Evolutionary conservation across 23 red algal species (phyloP).

Genomic region (Cyanidioschyzon merolae): DNA sequence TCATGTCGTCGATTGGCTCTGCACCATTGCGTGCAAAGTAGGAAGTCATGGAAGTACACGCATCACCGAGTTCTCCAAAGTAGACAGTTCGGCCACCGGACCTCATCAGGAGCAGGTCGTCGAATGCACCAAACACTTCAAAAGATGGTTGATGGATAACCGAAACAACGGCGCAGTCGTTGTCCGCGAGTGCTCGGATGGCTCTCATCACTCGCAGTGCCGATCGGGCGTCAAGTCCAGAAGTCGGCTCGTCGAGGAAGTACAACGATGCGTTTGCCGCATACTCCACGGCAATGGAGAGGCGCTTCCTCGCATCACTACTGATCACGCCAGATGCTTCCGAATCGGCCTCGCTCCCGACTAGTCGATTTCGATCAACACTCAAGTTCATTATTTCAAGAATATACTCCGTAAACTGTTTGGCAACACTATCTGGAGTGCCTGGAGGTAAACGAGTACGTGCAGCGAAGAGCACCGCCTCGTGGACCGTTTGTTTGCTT

Average conservation of each 20-base stretch:
- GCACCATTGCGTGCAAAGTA: conserved; percentile 50
- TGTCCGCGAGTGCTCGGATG: conserved; percentile 22
- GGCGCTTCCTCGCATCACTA: conserved; percentile 35
- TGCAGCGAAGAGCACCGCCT: conserved; percentile 75
- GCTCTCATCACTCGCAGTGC: conserved; percentile 26
- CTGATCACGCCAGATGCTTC: not conserved
- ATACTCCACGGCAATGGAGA: conserved; percentile 63
- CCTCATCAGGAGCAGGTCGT: conserved; percentile 30
- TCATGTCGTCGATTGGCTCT: conserved; percentile 17
- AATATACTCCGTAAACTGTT: conserved; percentile 27
- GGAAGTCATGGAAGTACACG: conserved; percentile 18
- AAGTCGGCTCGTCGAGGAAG: conserved; percentile 55
- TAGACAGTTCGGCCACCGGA: conserved; percentile 42
- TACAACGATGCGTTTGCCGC: conserved; percentile 28
- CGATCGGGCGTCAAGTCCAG: conserved; percentile 37
- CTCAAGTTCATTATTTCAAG: conserved; percentile 46
- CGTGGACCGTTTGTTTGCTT: conserved; percentile 52
- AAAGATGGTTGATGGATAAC: conserved; percentile 43
- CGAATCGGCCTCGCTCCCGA: conserved; percentile 28
- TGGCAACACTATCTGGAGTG: conserved; percentile 16
- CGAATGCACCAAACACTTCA: conserved; percentile 37
- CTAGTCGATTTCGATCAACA: conserved; percentile 31
- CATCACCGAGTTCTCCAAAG: conserved; percentile 36
- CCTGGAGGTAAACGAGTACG: conserved; percentile 37
- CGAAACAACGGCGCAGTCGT: conserved; percentile 24